Evolutionary conservation across 192 early-diverging fungal species (phyloP), one percentile per base, ranked within the genome.

Genomic region (Linnemannia hyalina): DNA sequence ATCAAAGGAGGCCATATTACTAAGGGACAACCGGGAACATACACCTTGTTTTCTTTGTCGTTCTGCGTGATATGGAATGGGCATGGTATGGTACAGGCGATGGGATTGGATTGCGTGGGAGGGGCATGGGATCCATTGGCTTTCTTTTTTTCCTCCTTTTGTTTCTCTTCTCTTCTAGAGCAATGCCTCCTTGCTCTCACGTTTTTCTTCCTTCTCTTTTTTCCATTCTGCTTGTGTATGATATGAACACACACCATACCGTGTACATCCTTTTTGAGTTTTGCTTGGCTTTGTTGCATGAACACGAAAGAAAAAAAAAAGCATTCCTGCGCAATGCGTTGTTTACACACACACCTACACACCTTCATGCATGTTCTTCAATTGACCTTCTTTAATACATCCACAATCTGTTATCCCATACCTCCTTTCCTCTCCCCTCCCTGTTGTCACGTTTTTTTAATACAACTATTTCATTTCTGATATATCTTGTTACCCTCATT

Each of bases 381-480:
- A 32, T 71, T 26, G 38, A 42, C 18, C 36, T 69, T 9, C 15
- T 70, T 41, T 36, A 36, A 69, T 77, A 44, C 65, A 77, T 77
- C 26, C 35, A 40, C 63, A 5, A 18, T 38, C 40, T 70, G 4
- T 42, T 29, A 23, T 57, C n/a, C 36, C 57, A 23, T n/a, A 15
- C 29, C 54, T 75, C 26, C 20, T 54, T 18, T 63, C n/a, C 23
- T 16, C 55, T 55, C 15, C 57, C 26, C 13, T 32, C 73, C 23
- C 57, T 44, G 22, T 78, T 78, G 77, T 55, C 78, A 80, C 78
- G 78, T 54, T 49, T 46, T 73, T 80, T 80, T 80, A 80, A 80
- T 80, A 80, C 78, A 80, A 73, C 78, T 77, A 22, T 20, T 73
- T 46, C 26, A n/a, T 44, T 44, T 44, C 32, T 65, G 29, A 65